Conservation (phyloP, 441 rosid species). For the Metrosideros polymorpha region DNA sequence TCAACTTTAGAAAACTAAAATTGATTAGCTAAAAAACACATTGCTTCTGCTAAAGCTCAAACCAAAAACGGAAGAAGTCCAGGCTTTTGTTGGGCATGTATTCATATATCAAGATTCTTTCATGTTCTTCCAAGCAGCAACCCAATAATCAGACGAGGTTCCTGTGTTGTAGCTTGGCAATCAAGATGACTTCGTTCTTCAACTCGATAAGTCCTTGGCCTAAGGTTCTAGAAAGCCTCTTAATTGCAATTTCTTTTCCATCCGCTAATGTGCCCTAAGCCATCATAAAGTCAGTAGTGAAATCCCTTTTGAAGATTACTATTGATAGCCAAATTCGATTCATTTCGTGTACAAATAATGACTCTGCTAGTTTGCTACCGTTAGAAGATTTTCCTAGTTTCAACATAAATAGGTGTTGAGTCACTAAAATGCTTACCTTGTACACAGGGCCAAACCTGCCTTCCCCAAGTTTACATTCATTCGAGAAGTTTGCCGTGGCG, state of each 20-base stretch:
- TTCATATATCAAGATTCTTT: neutral
- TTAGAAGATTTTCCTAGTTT: neutral
- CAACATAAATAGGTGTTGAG: neutral
- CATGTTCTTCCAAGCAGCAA: neutral
- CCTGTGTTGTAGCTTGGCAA: neutral
- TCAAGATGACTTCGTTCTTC: neutral
- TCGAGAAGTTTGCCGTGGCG: neutral
- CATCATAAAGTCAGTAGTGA: neutral
- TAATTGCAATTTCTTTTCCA: neutral
- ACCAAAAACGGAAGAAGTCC: neutral
- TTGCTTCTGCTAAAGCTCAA: neutral
- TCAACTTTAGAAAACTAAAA: neutral
- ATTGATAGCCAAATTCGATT: neutral
- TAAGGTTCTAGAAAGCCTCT: neutral
- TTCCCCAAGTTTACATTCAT: no score
- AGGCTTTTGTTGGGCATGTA: neutral
- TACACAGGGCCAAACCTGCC: neutral
- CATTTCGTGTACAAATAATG: neutral
- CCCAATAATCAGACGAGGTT: neutral
- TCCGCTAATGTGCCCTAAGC: neutral
- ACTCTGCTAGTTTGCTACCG: neutral
- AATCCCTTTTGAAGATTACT: neutral
- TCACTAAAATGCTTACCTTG: neutral
- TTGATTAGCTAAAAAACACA: neutral
- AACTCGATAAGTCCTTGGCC: neutral